Conservation (phyloP, 208 protist genomes). For the Hexamita inflata region DNA sequence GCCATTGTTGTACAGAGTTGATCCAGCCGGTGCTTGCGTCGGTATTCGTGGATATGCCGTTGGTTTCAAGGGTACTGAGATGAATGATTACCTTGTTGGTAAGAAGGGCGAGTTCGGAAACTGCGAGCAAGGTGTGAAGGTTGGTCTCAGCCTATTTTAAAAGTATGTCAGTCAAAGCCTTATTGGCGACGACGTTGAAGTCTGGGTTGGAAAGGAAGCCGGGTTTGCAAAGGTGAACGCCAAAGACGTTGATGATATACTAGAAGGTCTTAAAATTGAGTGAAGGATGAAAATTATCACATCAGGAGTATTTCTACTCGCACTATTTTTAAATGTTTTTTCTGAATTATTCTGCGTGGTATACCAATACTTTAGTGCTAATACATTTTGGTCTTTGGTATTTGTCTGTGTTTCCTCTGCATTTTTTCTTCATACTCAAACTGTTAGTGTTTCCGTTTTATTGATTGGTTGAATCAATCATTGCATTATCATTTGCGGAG, state of each 20-base stretch:
- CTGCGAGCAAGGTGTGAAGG: not conserved
- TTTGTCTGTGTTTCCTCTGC: too few relatives aligned
- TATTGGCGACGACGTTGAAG: not conserved
- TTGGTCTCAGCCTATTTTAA: not conserved
- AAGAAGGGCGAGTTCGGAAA: not conserved
- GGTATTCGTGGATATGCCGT: not conserved
- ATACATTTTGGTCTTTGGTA: too few relatives aligned
- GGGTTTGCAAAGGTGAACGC: not conserved
- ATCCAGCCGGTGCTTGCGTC: not conserved
- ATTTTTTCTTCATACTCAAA: too few relatives aligned
- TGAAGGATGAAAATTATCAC: too few relatives aligned
- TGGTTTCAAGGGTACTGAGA: slow-evolving; percentile 3
- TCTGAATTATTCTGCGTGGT: too few relatives aligned
- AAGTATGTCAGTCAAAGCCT: not conserved
- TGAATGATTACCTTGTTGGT: not conserved
- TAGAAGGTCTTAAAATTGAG: not conserved
- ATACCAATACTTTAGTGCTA: too few relatives aligned
- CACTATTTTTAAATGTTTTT: too few relatives aligned
- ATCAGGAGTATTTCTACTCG: too few relatives aligned
- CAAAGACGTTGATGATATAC: not conserved
- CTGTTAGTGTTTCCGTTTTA: too few relatives aligned
- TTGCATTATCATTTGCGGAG: too few relatives aligned
- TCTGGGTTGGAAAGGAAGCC: not conserved
- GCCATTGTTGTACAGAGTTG: not conserved
- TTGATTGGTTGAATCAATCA: too few relatives aligned